phyloP scores from a whole-genome alignment of 371 early-diverging fungal species.

The Syncephalis fuscata region DNA sequence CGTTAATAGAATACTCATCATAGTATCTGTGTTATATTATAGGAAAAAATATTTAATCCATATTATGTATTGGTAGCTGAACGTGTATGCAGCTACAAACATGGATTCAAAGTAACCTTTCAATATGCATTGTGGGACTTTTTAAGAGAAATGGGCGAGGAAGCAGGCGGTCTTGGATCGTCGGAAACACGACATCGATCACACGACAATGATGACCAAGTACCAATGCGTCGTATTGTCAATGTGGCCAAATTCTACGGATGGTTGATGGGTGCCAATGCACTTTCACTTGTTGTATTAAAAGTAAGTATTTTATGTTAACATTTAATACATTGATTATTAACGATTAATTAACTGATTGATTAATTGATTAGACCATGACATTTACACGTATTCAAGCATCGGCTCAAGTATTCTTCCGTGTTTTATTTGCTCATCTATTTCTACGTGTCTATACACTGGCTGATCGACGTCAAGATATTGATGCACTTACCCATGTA shows the following conservation, averaged over 20 bases:
- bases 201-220: conserved; percentile 9
- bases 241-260: conserved; percentile 63
- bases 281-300: conserved; percentile 41
- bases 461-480: conserved; percentile 9
- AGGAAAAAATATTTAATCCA: conserved; percentile 86
- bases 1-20: neutral
- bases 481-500: conserved; percentile 29
- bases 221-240: conserved; percentile 43
- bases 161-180: conserved; percentile 57
- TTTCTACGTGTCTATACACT: conserved; percentile 9
- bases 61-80: conserved; percentile 79
- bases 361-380: neutral
- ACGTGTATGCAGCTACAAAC: conserved; percentile 51
- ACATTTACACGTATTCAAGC: conserved; percentile 12
- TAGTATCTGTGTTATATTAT: neutral
- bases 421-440: conserved; percentile 11
- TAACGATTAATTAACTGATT: too few relatives aligned
- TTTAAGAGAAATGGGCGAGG: conserved; percentile 60
- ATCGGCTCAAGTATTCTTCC: conserved; percentile 6
- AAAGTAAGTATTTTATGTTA: too few relatives aligned
- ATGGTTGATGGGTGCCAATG: conserved; percentile 33
- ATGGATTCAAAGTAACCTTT: conserved; percentile 79
- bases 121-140: conserved; percentile 93
- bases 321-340: too few relatives aligned
- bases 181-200: conserved; percentile 15